A percentile compares a stretch with the other conserved stretches of the same genome.
phyloP scores from a whole-genome alignment of 2,329 filamentous ascomycete genomes.

The Dothideomycetes sp. region DNA sequence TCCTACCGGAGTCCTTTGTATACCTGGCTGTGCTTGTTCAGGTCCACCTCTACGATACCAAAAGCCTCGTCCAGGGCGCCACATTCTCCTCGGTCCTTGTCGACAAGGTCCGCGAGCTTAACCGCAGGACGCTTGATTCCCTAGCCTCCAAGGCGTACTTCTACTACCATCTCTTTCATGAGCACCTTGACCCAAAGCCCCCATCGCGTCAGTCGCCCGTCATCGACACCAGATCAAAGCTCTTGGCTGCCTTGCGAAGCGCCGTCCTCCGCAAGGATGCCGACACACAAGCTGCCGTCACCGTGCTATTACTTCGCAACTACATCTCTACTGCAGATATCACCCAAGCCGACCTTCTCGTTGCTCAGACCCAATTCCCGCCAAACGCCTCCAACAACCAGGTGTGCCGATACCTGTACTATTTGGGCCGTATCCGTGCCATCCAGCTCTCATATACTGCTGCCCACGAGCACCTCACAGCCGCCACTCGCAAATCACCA shows the following conservation, averaged over 20 bases:
- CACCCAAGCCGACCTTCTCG: slow-evolving; percentile 86
- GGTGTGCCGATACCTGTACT: slow-evolving; percentile 94
- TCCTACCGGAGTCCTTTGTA: slow-evolving; percentile 25
- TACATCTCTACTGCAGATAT: slow-evolving; percentile 96
- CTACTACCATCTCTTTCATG: slow-evolving; percentile 92
- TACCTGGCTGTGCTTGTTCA: slow-evolving; percentile 26
- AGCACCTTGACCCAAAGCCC: slow-evolving; percentile 76
- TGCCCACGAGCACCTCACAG: slow-evolving; percentile 85
- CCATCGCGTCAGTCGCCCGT: slow-evolving; percentile 82
- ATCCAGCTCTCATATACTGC: slow-evolving; percentile 96
- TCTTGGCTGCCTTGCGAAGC: slow-evolving; percentile 81
- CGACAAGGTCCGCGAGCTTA: slow-evolving; percentile 75
- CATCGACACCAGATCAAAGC: slow-evolving; percentile 71
- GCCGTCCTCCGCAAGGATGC: slow-evolving; percentile 95
- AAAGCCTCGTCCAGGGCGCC: slow-evolving; percentile 67
- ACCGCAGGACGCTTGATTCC: slow-evolving; percentile 87
- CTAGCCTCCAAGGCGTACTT: slow-evolving; percentile 95
- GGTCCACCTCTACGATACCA: slow-evolving; percentile 78
- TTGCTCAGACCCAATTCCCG: slow-evolving; percentile 92
- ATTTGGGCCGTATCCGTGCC: slow-evolving; percentile 88
- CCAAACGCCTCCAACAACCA: slow-evolving; percentile 94
- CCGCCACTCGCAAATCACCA: slow-evolving; percentile 89
- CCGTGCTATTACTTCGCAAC: slow-evolving; percentile 86
- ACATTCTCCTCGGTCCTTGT: slow-evolving; percentile 76
- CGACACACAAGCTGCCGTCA: slow-evolving; percentile 94